Evolutionary conservation across 1,284 basidiomycete species (phyloP), one percentile per base, ranked within the genome.

Genomic region (Mycocalia duriaeana): DNA sequence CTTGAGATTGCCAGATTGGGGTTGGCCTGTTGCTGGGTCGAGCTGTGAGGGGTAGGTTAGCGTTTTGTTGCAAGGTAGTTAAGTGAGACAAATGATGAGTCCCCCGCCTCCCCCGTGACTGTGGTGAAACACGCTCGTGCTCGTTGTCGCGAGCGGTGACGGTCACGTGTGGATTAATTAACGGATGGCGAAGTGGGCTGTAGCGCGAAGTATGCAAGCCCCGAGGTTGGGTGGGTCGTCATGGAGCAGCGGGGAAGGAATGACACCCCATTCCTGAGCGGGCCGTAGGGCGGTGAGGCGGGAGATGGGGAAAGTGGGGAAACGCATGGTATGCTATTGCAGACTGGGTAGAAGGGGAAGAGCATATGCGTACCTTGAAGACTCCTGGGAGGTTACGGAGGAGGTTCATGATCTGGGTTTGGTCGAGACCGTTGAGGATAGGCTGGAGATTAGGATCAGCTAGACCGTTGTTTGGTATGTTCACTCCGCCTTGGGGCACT

Each of bases 361-460:
- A 54, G 25, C 44, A 39, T 35, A 52, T 46, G 57, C 64, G 61
- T 57, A 78, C 72, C 65, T 74, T 72, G 53, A 76, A 71, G 24
- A 73, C 64, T 38, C 65, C 62, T 11, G 78, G 75, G 20, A 80
- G 58, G 45, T 70, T 69, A 48, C 74, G 72, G 24, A 82, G 64
- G 14, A 82, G 58, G 41, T 64, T 69, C 61, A 81, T 68, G 45
- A 82, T 68, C 60, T 79, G 77, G 45, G 65, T 68, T 28, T 71
- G 67, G 59, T 75, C 72, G 19, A 80, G 59, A 14, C 61, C 60
- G 20, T 53, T 51, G 40, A 67, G 13, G 28, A 8, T 31, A 31
- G 8, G 53, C 23, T 62, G 60, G 38, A 63, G 42, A 46, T 48
- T 53, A 11, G 57, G 39, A 24, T 65, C 66, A 19, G 56, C 40